Conservation (phyloP, 2,329 filamentous ascomycete genomes). For the Colletotrichum tofieldiae region DNA sequence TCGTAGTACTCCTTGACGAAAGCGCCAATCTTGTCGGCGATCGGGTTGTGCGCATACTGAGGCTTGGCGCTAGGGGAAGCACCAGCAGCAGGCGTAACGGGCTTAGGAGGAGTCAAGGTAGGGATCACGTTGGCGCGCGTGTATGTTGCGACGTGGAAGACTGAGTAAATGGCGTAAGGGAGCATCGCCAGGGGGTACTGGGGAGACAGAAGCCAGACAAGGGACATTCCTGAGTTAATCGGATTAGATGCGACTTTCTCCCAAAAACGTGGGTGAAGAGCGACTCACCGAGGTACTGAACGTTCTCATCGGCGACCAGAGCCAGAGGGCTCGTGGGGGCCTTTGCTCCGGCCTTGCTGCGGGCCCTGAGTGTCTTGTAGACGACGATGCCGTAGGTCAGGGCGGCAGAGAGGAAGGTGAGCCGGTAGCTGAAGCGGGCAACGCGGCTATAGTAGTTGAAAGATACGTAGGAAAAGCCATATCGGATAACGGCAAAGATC, state of each 20-base stretch:
- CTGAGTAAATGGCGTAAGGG: slow-evolving; percentile 95
- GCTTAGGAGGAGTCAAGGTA: slow-evolving; percentile 80
- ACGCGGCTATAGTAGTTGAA: slow-evolving; percentile 87
- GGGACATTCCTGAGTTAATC: slow-evolving; percentile 82
- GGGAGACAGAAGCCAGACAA: slow-evolving; percentile 93
- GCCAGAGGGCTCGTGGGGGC: slow-evolving; percentile 73
- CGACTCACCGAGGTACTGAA: slow-evolving; percentile 92
- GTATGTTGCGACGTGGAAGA: slow-evolving; percentile 99
- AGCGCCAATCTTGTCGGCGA: slow-evolving; percentile 87
- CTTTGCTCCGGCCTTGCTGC: slow-evolving; percentile 80
- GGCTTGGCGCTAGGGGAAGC: slow-evolving; percentile 72
- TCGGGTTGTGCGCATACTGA: slow-evolving; percentile 68
- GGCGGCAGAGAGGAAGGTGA: slow-evolving; percentile 90
- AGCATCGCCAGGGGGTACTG: slow-evolving; percentile 93
- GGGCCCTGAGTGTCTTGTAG: slow-evolving; percentile 95
- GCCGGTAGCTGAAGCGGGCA: slow-evolving; percentile 89
- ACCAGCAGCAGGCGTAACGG: slow-evolving; percentile 67
- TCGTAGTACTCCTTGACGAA: slow-evolving; percentile 99
- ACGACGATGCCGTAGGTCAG: slow-evolving; percentile 98
- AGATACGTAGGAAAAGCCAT: slow-evolving; percentile 87
- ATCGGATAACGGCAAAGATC: slow-evolving; percentile 86
- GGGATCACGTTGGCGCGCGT: slow-evolving; percentile 94
- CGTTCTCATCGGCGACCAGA: slow-evolving; percentile 90
- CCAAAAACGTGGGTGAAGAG: slow-evolving; percentile 20
- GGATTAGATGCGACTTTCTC: background rate